Evolutionary conservation across 352 stramenopile species (phyloP).

Genomic region (Phytophthora syringae): DNA sequence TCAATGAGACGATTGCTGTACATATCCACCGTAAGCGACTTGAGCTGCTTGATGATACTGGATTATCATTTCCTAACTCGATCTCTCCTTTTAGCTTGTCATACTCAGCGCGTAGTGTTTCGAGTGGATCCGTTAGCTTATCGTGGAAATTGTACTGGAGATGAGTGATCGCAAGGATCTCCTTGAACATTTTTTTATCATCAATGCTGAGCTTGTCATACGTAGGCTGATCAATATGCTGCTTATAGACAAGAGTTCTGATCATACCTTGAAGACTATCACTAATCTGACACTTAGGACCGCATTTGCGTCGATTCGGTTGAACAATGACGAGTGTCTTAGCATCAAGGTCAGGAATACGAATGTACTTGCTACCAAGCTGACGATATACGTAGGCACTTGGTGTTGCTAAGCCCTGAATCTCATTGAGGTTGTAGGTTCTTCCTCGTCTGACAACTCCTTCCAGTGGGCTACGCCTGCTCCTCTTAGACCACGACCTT

Average conservation of each 20-base stretch:
- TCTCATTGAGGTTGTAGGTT: slow-evolving; percentile 25
- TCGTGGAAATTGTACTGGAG: slow-evolving; percentile 1
- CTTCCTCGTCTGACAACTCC: not conserved
- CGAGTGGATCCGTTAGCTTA: not conserved
- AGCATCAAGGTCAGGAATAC: slow-evolving; percentile 13
- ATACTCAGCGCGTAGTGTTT: slow-evolving; percentile 2
- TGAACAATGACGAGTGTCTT: slow-evolving; percentile 7
- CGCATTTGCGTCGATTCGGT: not conserved
- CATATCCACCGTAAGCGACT: not conserved
- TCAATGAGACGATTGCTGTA: slow-evolving; percentile 1
- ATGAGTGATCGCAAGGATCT: slow-evolving; percentile 3
- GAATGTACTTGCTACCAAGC: slow-evolving; percentile 18
- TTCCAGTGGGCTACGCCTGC: slow-evolving; percentile 9
- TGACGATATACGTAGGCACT: slow-evolving; percentile 7
- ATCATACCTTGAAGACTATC: slow-evolving; percentile 3
- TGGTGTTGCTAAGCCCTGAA: slow-evolving; percentile 5
- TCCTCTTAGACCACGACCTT: slow-evolving; percentile 11
- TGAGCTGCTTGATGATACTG: slow-evolving; percentile 5
- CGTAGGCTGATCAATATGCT: not conserved
- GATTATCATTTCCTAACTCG: slow-evolving; percentile 1
- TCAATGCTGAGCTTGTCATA: not conserved
- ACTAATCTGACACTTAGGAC: slow-evolving; percentile 1
- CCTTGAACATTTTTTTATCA: slow-evolving; percentile 7
- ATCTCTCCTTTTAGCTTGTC: slow-evolving; percentile 4
- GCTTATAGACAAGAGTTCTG: not conserved